Percentiles rank a stretch among this genome's conserved stretches.
phyloP scores from a whole-genome alignment of 495 filamentous ascomycete genomes.

The Daldinia childiae region DNA sequence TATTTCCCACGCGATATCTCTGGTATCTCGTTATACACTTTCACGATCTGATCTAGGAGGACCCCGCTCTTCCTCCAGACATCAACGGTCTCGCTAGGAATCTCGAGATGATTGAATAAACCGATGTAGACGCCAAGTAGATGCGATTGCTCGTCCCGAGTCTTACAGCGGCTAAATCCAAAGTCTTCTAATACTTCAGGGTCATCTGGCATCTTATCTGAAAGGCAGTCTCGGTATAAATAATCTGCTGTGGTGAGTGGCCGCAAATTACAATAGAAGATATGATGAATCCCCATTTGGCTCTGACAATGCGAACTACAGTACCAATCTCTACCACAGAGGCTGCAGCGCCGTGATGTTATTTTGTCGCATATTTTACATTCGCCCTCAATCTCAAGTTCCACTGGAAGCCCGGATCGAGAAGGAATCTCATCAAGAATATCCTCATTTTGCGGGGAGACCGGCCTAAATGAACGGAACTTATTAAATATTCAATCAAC shows the following conservation, averaged over 20 bases:
- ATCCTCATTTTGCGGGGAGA: background rate
- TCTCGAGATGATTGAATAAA: background rate
- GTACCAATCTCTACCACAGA: constrained; percentile 4
- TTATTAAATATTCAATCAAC: background rate
- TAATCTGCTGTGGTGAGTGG: constrained; percentile 5
- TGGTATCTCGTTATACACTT: constrained; percentile 1
- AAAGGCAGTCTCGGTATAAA: background rate
- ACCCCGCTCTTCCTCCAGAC: background rate
- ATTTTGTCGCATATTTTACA: background rate
- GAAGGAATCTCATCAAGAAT: background rate
- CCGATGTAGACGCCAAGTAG: constrained; percentile 2
- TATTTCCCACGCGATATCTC: constrained; percentile 2
- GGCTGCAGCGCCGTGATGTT: background rate
- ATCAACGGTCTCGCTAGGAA: background rate
- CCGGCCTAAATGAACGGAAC: background rate
- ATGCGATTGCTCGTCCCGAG: constrained; percentile 1
- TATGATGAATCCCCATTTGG: constrained; percentile 4
- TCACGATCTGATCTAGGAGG: background rate
- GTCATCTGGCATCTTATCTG: constrained; percentile 3
- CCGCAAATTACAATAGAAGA: constrained; percentile 4
- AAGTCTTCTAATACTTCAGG: background rate
- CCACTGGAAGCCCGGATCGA: too few relatives aligned
- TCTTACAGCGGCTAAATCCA: constrained; percentile 4
- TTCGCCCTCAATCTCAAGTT: background rate
- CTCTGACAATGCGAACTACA: background rate